phyloP scores from a whole-genome alignment of 1,139 yeast genomes.

The Saccharomycopsis hybrid region DNA sequence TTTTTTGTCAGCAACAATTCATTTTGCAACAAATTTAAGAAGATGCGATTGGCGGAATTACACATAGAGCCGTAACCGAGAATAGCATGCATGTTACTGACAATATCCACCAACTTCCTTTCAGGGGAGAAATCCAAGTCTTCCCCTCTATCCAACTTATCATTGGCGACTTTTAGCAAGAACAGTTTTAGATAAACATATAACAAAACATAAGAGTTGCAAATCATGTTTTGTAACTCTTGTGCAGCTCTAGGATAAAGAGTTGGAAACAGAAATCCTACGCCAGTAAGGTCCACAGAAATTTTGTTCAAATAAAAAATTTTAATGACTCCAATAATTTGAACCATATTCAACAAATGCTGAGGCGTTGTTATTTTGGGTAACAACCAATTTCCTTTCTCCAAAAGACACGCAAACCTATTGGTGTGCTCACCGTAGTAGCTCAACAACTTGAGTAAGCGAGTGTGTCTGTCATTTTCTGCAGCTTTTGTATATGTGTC shows the following conservation, averaged over 20 bases:
- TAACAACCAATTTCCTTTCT: conserved; percentile 2
- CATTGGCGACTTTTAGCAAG: background rate
- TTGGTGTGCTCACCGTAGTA: conserved; percentile 5
- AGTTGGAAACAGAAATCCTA: background rate
- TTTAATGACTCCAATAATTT: conserved; percentile 11
- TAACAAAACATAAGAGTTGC: conserved; percentile 8
- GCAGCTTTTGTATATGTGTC: background rate
- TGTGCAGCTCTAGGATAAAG: conserved; percentile 23
- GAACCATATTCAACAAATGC: conserved; percentile 2
- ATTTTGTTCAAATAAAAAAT: conserved; percentile 8
- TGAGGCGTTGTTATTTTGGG: background rate
- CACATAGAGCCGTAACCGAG: conserved; percentile 68
- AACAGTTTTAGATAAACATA: conserved; percentile 6
- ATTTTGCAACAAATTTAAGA: conserved; percentile 54
- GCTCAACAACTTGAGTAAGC: conserved; percentile 6
- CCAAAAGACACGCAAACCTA: conserved; percentile 4
- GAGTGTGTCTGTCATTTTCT: background rate
- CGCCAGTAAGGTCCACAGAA: conserved; percentile 1
- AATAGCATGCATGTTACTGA: conserved; percentile 63
- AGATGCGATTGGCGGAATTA: conserved; percentile 54
- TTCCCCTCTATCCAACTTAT: background rate
- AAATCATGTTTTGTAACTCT: conserved; percentile 21
- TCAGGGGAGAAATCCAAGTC: background rate
- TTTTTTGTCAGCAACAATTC: conserved; percentile 42
- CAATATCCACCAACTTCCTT: conserved; percentile 32